A percentile compares a stretch with the other conserved stretches of the same genome.
Conservation (phyloP, 2,329 filamentous ascomycete genomes). For the Lizonia empirigonia region DNA sequence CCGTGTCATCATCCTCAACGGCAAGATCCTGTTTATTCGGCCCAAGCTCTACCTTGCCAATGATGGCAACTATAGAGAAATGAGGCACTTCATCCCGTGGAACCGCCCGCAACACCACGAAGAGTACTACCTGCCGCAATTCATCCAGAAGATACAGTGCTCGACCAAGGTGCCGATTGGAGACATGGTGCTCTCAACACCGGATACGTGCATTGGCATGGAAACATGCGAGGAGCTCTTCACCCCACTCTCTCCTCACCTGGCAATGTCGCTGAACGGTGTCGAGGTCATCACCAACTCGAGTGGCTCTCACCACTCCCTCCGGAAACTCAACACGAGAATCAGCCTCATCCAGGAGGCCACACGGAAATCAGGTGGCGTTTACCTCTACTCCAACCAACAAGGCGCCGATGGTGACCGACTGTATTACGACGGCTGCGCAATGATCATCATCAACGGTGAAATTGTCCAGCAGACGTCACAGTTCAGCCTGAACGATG, state of each 20-base stretch:
- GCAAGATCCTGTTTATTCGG: slow-evolving; percentile 72
- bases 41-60: slow-evolving; percentile 75
- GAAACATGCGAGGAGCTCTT: slow-evolving; percentile 66
- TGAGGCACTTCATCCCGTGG: slow-evolving; percentile 46
- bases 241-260: slow-evolving; percentile 56
- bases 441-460: slow-evolving; percentile 68
- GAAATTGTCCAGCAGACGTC: slow-evolving; percentile 68
- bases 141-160: slow-evolving; percentile 61
- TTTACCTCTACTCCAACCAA: slow-evolving; percentile 69
- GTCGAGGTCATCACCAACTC: slow-evolving; percentile 73
- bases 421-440: slow-evolving; percentile 55
- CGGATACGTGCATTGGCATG: slow-evolving; percentile 66
- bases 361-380: slow-evolving; percentile 65
- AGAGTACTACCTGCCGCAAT: slow-evolving; percentile 63
- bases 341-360: slow-evolving; percentile 70
- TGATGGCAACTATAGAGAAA: slow-evolving; percentile 64
- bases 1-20: slow-evolving; percentile 67
- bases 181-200: slow-evolving; percentile 66
- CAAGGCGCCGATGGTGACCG: slow-evolving; percentile 54
- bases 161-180: slow-evolving; percentile 67
- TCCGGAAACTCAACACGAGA: slow-evolving; percentile 69
- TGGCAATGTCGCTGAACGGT: slow-evolving; percentile 68
- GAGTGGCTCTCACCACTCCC: slow-evolving; percentile 69
- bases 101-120: slow-evolving; percentile 60
- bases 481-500: slow-evolving; percentile 64